Evolutionary conservation across 2,329 filamentous ascomycete species (phyloP), one percentile per base, ranked within the genome.

Genomic region (Piedraia hortae): DNA sequence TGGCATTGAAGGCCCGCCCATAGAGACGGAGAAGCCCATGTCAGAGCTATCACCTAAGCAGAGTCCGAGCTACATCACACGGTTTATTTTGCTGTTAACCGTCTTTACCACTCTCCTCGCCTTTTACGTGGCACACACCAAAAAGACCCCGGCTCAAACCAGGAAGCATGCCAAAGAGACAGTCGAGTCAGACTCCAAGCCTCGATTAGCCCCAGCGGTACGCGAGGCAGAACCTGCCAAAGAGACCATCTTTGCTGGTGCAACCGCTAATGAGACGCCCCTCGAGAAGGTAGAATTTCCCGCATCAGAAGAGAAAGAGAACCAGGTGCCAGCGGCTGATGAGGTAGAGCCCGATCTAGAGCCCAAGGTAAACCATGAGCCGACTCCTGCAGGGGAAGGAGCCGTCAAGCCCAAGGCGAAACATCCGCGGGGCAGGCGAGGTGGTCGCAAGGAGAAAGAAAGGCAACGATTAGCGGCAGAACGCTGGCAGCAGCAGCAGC

Each of bases 401-500:
- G n/a, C 13, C 6, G 21, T 21, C 11, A 30, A 14, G 24, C 30
- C 9, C 36, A 38, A 21, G 38, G 36, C 15, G 26, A n/a, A n/a
- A n/a, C 35, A 6, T 31, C 51, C 53, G 21, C 38, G 53, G 24
- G 53, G 53, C 12, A 50, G 49, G 28, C 46, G 52, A 10, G 52
- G 50, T 12, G 52, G 52, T 11, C 41, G 42, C 10, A 49, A 48
- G 31, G 36, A 39, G 15, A 46, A 48, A 30, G 51, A 50, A 33
- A 48, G 44, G 29, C 46, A 45, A 20, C 29, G 33, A 9, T 32
- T 32, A n/a, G 29, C 27, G 20, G 32, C 34, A 33, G 41, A 33
- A 43, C 28, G 29, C 4, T 37, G 37, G 23, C 32, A 32, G 7
- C 41, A 44, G 2, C 58, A 64, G 31, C 25, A 28, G 21, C 22